phyloP scores from a whole-genome alignment of 805 yeast species.

The Kuraishia molischiana region DNA sequence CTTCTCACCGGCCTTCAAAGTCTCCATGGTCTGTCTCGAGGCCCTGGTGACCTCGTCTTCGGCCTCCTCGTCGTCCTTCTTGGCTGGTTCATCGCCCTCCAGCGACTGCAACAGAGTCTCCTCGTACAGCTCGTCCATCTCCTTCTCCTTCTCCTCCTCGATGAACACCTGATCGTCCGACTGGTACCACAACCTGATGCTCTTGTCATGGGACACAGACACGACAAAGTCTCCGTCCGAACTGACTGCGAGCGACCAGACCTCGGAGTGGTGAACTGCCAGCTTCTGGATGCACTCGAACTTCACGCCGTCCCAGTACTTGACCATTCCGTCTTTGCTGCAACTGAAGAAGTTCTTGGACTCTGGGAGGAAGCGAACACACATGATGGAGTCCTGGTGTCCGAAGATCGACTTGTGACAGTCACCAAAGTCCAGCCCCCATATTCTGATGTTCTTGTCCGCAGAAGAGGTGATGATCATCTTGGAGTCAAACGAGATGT shows the following conservation, averaged over 20 bases:
- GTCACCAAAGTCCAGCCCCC: slow-evolving; percentile 99
- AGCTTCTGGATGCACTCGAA: slow-evolving; percentile 88
- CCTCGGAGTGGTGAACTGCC: slow-evolving; percentile 83
- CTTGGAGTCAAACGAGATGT: slow-evolving; percentile 83
- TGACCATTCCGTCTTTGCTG: slow-evolving; percentile 80
- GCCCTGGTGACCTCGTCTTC: slow-evolving; percentile 56
- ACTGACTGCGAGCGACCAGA: slow-evolving; percentile 85
- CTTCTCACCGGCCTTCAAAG: slow-evolving; percentile 90
- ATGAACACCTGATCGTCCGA: slow-evolving; percentile 93
- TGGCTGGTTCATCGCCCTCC: slow-evolving; percentile 42
- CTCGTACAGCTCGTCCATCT: slow-evolving; percentile 87
- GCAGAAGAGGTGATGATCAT: slow-evolving; percentile 89
- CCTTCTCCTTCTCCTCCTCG: slow-evolving; percentile 95
- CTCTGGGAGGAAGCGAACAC: slow-evolving; percentile 74
- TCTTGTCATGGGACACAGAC: slow-evolving; percentile 87
- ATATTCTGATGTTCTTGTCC: slow-evolving; percentile 91
- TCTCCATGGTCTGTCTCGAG: slow-evolving; percentile 76
- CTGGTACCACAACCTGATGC: slow-evolving; percentile 87
- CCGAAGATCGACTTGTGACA: slow-evolving; percentile 96
- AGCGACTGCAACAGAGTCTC: slow-evolving; percentile 63
- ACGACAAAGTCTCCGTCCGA: slow-evolving; percentile 61
- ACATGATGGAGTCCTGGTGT: slow-evolving; percentile 93
- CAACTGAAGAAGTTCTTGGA: slow-evolving; percentile 84
- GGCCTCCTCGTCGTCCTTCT: slow-evolving; percentile 23
- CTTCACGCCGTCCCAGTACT: slow-evolving; percentile 98